These are phyloP conservation scores for Trichoderma erinaceum DNA, from an alignment of 495 filamentous ascomycete species.

Conservation along the genomic window DNA sequence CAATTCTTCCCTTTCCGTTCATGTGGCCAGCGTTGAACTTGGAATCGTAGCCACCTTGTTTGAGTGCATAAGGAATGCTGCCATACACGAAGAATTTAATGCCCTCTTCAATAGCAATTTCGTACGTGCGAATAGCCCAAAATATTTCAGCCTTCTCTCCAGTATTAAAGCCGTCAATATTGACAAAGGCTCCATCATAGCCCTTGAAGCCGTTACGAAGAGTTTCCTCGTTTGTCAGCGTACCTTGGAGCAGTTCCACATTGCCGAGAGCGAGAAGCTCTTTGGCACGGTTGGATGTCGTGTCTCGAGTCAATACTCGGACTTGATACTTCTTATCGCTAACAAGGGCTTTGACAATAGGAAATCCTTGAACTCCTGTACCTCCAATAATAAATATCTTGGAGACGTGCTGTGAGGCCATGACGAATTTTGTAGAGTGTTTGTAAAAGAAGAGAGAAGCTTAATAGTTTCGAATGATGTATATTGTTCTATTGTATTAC, in stretches of 20 bases:
- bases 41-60: background rate
- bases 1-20: conserved; percentile 4
- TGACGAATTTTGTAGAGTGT: background rate
- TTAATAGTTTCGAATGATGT: too few species aligned
- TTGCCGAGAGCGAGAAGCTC: background rate
- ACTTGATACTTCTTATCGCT: background rate
- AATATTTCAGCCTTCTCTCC: background rate
- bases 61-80: background rate
- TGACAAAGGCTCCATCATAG: background rate
- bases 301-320: background rate
- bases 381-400: background rate
- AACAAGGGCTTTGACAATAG: background rate
- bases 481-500: too few species aligned
- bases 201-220: background rate
- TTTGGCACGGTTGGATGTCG: background rate
- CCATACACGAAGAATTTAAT: conserved; percentile 7
- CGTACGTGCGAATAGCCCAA: background rate
- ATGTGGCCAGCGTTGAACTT: background rate
- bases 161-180: background rate
- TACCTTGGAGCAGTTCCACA: background rate
- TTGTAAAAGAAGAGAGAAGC: too few species aligned
- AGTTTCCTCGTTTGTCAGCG: background rate
- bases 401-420: background rate
- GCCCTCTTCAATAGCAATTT: conserved; percentile 1
- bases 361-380: background rate